Evolutionary conservation across 352 stramenopile species (phyloP).

Genomic region (Elongisporangium undulatum): DNA sequence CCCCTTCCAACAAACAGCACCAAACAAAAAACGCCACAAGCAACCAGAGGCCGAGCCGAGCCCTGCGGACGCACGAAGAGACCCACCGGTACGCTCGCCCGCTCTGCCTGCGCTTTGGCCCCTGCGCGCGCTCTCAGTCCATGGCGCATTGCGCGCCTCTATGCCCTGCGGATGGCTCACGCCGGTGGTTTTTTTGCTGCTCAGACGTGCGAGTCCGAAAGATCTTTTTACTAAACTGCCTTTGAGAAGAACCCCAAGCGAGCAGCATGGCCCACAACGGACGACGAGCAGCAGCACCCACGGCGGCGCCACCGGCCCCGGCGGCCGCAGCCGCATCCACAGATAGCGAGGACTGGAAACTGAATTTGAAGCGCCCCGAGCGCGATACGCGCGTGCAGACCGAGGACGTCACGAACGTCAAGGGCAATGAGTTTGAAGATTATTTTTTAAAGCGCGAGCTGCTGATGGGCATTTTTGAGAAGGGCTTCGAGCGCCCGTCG

Average conservation of each 20-base stretch:
- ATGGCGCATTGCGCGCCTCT: not conserved
- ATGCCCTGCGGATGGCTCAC: not conserved
- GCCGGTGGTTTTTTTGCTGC: not conserved
- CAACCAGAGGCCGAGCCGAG: not conserved
- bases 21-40: not conserved
- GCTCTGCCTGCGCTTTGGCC: not conserved
- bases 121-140: not conserved
- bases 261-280: not conserved
- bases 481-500: conserved; percentile 98
- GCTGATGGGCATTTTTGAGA: conserved; percentile 99
- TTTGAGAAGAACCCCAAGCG: not conserved
- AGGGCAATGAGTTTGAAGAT: conserved; percentile 99
- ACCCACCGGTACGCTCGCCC: not conserved
- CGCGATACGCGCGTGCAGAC: conserved; percentile 90
- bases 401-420: conserved; percentile 98
- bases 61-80: not conserved
- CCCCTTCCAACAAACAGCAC: not conserved
- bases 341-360: conserved; percentile 73
- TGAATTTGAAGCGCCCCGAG: conserved; percentile 65
- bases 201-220: not conserved
- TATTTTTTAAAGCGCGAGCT: conserved; percentile 99
- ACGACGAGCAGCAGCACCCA: conserved; percentile 34
- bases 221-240: not conserved
- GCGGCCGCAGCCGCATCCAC: conserved; percentile 9
- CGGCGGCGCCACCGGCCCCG: conserved; percentile 68